A percentile compares a stretch with the other conserved stretches of the same genome.
These are phyloP conservation scores for Sugiyamaella marilandica DNA, from an alignment of 805 yeast genomes.

Conservation along the genomic window DNA sequence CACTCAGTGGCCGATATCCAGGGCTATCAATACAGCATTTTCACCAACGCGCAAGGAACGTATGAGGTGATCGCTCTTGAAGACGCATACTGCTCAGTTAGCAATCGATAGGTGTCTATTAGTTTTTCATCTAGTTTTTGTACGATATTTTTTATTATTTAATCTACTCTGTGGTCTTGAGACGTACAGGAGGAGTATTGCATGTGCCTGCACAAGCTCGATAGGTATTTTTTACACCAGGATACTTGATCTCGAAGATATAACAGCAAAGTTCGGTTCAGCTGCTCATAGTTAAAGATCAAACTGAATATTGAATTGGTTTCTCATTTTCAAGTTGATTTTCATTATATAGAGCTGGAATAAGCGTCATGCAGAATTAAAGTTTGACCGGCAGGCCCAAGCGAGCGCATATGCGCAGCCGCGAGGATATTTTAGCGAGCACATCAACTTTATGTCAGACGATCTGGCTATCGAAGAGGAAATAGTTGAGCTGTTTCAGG, in stretches of 20 bases:
- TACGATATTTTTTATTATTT: neutral
- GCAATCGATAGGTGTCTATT: slow-evolving; percentile 4
- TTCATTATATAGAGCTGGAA: no score
- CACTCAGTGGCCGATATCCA: slow-evolving; percentile 54
- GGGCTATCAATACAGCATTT: slow-evolving; percentile 62
- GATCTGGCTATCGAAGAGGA: slow-evolving; percentile 12
- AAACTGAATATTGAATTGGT: no score
- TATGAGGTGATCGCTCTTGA: slow-evolving; percentile 89
- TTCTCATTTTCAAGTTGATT: no score
- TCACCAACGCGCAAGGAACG: slow-evolving; percentile 84
- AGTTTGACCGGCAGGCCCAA: no score
- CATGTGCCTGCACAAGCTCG: no score
- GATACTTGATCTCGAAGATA: no score
- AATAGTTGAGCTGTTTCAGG: slow-evolving; percentile 27
- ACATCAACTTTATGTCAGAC: slow-evolving; percentile 1
- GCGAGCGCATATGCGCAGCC: no score
- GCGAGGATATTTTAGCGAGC: neutral
- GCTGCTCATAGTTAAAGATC: no score
- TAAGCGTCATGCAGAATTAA: no score
- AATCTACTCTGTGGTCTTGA: neutral
- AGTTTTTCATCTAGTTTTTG: neutral
- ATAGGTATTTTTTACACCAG: no score
- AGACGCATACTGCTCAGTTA: slow-evolving; percentile 65
- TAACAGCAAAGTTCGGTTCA: no score
- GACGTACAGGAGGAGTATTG: no score